Percentiles rank a stretch among this genome's conserved stretches.
phyloP scores from a whole-genome alignment of 2,329 filamentous ascomycete genomes.

The Cytospora schulzeri region DNA sequence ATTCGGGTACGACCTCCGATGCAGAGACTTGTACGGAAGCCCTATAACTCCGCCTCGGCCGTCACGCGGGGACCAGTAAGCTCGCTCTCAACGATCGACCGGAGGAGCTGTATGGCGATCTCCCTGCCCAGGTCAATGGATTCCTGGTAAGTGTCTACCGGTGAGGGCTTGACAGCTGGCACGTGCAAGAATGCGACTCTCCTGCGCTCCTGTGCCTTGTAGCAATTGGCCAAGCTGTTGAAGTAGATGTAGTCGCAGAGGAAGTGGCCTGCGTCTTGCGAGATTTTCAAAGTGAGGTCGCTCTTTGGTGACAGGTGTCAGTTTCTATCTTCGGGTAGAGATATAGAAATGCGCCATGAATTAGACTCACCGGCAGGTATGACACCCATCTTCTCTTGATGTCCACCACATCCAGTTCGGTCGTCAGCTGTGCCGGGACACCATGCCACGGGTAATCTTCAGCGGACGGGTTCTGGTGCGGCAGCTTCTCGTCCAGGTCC shows the following conservation, averaged over 20 bases:
- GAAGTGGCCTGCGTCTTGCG: conserved; percentile 71
- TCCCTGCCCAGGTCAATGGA: conserved; percentile 53
- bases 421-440: conserved; percentile 57
- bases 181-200: conserved; percentile 74
- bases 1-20: not conserved
- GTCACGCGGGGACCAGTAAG: conserved; percentile 29
- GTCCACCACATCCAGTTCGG: conserved; percentile 59
- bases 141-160: conserved; percentile 56
- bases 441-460: conserved; percentile 60
- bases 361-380: conserved; percentile 48
- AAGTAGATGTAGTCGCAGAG: conserved; percentile 81
- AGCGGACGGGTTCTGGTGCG: conserved; percentile 39
- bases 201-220: conserved; percentile 47
- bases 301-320: conserved; percentile 35
- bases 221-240: conserved; percentile 63
- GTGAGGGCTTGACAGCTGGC: conserved; percentile 74
- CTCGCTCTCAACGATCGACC: conserved; percentile 58
- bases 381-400: conserved; percentile 58
- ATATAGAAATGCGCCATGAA: not conserved
- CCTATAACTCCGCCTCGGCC: conserved; percentile 1
- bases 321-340: not conserved
- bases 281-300: conserved; percentile 56
- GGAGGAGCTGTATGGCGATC: conserved; percentile 56
- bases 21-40: not conserved
- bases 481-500: conserved; percentile 68